phyloP scores from a whole-genome alignment of 495 filamentous ascomycete species.

The Podospora conica region DNA sequence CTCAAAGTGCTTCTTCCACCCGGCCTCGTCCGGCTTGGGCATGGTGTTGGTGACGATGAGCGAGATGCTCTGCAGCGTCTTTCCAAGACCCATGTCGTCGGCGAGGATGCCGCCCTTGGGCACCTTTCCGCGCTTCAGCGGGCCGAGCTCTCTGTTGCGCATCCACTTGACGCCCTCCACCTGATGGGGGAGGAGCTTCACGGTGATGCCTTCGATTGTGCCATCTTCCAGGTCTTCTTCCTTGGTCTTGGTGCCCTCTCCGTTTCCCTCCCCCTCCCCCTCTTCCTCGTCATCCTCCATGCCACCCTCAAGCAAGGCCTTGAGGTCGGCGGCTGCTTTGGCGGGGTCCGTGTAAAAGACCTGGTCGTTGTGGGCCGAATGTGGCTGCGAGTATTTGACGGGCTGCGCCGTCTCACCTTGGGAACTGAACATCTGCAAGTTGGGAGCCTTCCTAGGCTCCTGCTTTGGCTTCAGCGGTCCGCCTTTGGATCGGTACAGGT shows the following conservation, averaged over 20 bases:
- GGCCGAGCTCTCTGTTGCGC: conserved; percentile 78
- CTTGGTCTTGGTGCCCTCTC: conserved; percentile 10
- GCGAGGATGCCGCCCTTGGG: conserved; percentile 84
- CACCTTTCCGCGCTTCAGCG: conserved; percentile 66
- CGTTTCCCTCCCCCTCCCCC: conserved; percentile 23
- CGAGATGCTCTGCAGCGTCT: conserved; percentile 76
- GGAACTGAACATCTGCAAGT: conserved; percentile 35
- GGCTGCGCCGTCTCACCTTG: conserved; percentile 26
- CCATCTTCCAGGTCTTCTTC: conserved; percentile 27
- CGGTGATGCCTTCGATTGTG: conserved; percentile 64
- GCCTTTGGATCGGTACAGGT: conserved; percentile 28
- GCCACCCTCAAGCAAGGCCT: conserved; percentile 78
- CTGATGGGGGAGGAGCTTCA: conserved; percentile 86
- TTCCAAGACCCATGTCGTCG: conserved; percentile 82
- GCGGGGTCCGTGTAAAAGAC: conserved; percentile 67
- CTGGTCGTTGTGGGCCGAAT: conserved; percentile 46
- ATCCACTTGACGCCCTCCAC: conserved; percentile 91
- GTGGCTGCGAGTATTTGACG: conserved; percentile 21
- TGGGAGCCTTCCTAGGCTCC: conserved; percentile 29
- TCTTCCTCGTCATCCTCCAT: conserved; percentile 72
- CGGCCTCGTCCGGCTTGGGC: conserved; percentile 45
- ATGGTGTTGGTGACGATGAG: conserved; percentile 78
- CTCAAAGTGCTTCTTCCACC: conserved; percentile 54
- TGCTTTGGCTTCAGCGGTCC: conserved; percentile 36
- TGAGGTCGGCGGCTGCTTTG: conserved; percentile 78